These are phyloP conservation scores for Mycena pura DNA, from an alignment of 768 basidiomycete genomes.

Conservation along the genomic window DNA sequence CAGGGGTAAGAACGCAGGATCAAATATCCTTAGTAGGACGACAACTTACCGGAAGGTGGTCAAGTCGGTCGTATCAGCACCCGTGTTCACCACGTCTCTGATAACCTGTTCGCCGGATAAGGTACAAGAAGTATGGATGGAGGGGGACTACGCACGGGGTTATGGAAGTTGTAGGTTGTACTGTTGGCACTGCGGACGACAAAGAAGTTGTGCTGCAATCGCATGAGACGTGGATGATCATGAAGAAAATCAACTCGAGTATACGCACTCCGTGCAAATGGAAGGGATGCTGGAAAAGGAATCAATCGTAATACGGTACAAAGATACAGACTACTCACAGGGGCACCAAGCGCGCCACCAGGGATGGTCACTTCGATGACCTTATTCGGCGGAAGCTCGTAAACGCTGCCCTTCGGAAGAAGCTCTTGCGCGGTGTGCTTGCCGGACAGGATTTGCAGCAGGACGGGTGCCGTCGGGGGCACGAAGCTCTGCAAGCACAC, in stretches of 20 bases:
- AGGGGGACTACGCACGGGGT: constrained; percentile 43
- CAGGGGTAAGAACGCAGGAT: too few species aligned
- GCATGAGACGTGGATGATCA: not conserved
- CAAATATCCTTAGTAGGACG: not conserved
- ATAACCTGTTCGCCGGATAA: too few species aligned
- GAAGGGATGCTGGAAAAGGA: not conserved
- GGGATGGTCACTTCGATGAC: constrained; percentile 49
- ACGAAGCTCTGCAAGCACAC: constrained; percentile 24
- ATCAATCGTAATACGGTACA: not conserved
- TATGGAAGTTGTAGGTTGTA: constrained; percentile 35
- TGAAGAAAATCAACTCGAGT: not conserved
- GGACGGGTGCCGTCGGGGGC: constrained; percentile 45
- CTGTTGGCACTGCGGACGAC: constrained; percentile 35
- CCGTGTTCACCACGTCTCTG: constrained; percentile 8
- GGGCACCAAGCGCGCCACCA: constrained; percentile 37
- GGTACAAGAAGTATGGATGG: too few species aligned
- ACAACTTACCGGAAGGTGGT: constrained; percentile 7
- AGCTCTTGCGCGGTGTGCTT: constrained; percentile 43
- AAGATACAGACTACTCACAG: constrained; percentile 28
- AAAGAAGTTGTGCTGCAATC: constrained; percentile 34
- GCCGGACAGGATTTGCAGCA: constrained; percentile 54
- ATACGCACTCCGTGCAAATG: constrained; percentile 1
- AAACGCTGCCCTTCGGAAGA: constrained; percentile 46
- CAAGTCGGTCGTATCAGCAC: not conserved
- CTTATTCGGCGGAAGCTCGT: constrained; percentile 45